Percentiles rank a stretch among this genome's conserved stretches.
These are phyloP conservation scores for Globisporangium echinulatum DNA, from an alignment of 352 stramenopile genomes.

Conservation along the genomic window DNA sequence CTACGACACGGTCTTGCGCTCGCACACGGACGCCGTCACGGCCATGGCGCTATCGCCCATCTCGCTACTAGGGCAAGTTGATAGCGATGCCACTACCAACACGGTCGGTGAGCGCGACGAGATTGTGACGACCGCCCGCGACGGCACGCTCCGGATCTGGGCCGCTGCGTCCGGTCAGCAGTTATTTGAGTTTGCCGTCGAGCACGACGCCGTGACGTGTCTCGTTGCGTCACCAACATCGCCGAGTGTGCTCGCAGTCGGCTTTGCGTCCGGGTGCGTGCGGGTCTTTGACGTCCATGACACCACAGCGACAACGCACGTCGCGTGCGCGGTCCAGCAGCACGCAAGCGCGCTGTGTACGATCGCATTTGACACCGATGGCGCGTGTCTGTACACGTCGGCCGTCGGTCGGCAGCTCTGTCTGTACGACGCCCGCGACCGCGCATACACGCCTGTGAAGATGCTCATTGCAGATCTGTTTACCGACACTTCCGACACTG, in stretches of 20 bases:
- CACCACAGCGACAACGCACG: conserved; percentile 6
- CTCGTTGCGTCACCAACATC: conserved; percentile 39
- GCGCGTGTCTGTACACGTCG: conserved; percentile 40
- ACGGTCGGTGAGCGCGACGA: conserved; percentile 15
- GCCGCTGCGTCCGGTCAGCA: conserved; percentile 50
- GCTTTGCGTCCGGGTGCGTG: conserved; percentile 77
- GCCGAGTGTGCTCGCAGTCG: conserved; percentile 46
- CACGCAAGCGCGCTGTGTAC: conserved; percentile 67
- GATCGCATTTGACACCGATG: conserved; percentile 42
- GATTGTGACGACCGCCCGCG: conserved; percentile 57
- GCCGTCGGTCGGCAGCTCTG: conserved; percentile 56
- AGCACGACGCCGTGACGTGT: conserved; percentile 56
- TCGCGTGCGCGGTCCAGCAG: conserved; percentile 80
- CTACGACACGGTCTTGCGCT: conserved; percentile 78
- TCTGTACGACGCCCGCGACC: conserved; percentile 41
- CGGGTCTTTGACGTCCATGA: conserved; percentile 76
- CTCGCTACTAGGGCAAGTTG: neutral
- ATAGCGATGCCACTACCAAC: neutral
- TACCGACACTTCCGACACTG: neutral
- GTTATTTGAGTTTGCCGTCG: conserved; percentile 79
- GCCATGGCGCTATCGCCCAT: conserved; percentile 23
- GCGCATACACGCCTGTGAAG: conserved; percentile 54
- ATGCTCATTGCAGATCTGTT: conserved; percentile 58
- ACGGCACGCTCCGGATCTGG: conserved; percentile 86
- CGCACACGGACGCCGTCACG: conserved; percentile 54